These are phyloP conservation scores for Colletotrichum sp. DNA, from an alignment of 2,329 filamentous ascomycete genomes.

Conservation along the genomic window DNA sequence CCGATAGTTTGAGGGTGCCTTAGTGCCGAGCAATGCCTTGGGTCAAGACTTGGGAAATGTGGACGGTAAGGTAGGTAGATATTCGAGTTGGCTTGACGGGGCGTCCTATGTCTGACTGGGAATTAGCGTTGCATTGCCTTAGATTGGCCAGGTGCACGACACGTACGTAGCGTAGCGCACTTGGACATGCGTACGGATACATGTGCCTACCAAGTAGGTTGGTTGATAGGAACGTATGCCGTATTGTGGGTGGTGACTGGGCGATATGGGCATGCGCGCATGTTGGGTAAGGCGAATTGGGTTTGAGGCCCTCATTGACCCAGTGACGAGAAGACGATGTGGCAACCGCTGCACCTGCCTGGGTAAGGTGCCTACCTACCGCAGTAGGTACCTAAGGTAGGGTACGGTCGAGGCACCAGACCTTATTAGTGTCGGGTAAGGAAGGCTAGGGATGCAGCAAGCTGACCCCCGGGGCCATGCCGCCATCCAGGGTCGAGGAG, in stretches of 20 bases:
- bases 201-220: background rate
- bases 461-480: background rate
- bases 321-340: background rate
- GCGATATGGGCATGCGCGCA: background rate
- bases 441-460: background rate
- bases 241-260: background rate
- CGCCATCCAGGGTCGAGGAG: background rate
- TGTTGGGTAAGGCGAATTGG: background rate
- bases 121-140: background rate
- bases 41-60: background rate
- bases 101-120: background rate
- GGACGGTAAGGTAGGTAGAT: background rate
- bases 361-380: background rate
- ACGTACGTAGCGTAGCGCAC: background rate
- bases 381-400: background rate
- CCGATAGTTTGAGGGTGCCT: background rate
- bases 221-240: background rate
- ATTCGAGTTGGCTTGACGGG: background rate
- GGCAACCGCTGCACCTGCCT: background rate
- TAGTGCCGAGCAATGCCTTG: background rate
- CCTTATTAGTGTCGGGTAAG: background rate
- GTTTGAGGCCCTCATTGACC: background rate
- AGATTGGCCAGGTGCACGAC: background rate
- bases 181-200: background rate
- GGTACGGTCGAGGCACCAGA: background rate